These are phyloP conservation scores for Penicillium subrubescens DNA, from an alignment of 495 filamentous ascomycete species.

Conservation along the genomic window DNA sequence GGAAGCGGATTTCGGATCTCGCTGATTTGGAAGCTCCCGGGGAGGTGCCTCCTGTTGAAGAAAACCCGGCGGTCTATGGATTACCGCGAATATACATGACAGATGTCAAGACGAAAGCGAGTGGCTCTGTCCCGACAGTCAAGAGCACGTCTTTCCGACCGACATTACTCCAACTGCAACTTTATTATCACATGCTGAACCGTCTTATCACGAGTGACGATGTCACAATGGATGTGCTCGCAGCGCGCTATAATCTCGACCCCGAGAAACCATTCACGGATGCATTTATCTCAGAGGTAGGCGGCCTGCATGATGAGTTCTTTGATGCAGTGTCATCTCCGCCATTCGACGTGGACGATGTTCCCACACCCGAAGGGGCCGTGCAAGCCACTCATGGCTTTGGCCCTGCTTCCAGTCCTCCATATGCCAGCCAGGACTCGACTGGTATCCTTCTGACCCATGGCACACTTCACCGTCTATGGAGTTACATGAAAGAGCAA, in stretches of 20 bases:
- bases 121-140: slow-evolving; percentile 59
- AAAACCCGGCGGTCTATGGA: slow-evolving; percentile 27
- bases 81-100: slow-evolving; percentile 68
- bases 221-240: slow-evolving; percentile 66
- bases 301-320: slow-evolving; percentile 63
- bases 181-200: slow-evolving; percentile 87
- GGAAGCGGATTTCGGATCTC: slow-evolving; percentile 39
- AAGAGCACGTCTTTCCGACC: slow-evolving; percentile 69
- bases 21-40: slow-evolving; percentile 13
- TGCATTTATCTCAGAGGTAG: slow-evolving; percentile 77
- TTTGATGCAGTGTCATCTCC: slow-evolving; percentile 41
- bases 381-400: slow-evolving; percentile 9
- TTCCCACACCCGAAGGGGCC: slow-evolving; percentile 34
- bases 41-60: slow-evolving; percentile 3
- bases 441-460: slow-evolving; percentile 59
- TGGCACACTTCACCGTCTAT: slow-evolving; percentile 62
- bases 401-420: slow-evolving; percentile 10
- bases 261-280: slow-evolving; percentile 70
- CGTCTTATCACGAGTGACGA: slow-evolving; percentile 67
- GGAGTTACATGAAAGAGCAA: slow-evolving; percentile 66
- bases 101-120: slow-evolving; percentile 83
- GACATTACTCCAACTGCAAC: slow-evolving; percentile 81
- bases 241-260: slow-evolving; percentile 69
- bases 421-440: slow-evolving; percentile 45
- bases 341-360: slow-evolving; percentile 34